phyloP scores from a whole-genome alignment of 495 filamentous ascomycete genomes.

The Penicillium steckii region DNA sequence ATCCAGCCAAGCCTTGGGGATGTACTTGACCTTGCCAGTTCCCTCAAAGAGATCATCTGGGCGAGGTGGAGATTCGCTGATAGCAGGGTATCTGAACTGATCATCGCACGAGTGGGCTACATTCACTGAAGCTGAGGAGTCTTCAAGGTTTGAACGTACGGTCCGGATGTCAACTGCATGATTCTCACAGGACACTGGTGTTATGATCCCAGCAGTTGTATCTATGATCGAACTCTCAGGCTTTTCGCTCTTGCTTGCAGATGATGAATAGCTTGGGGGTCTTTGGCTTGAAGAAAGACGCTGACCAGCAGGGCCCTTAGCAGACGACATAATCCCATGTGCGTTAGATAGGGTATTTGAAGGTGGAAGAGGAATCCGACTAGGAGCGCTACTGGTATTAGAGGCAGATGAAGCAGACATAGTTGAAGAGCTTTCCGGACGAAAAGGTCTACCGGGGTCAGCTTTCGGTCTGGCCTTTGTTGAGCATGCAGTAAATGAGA shows the following conservation, averaged over 20 bases:
- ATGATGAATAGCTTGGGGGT: not conserved
- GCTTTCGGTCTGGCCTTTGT: not conserved
- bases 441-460: no score
- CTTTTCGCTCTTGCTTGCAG: not conserved
- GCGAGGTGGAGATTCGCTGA: constrained; percentile 1
- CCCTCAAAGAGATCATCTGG: constrained; percentile 5
- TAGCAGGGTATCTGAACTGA: not conserved
- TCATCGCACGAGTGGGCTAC: not conserved
- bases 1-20: constrained; percentile 7
- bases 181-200: not conserved
- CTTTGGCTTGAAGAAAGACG: not conserved
- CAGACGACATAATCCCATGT: constrained; percentile 2
- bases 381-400: not conserved
- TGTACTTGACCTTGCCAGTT: constrained; percentile 9
- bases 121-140: not conserved
- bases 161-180: not conserved
- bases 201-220: not conserved
- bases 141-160: not conserved
- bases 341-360: constrained; percentile 5
- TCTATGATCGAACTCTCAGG: not conserved
- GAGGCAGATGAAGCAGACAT: not conserved
- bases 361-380: constrained; percentile 9
- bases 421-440: not conserved
- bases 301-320: not conserved
- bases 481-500: not conserved